Evolutionary conservation across 495 filamentous ascomycete species (phyloP), one percentile per base, ranked within the genome.

Genomic region (Tuber indicum): DNA sequence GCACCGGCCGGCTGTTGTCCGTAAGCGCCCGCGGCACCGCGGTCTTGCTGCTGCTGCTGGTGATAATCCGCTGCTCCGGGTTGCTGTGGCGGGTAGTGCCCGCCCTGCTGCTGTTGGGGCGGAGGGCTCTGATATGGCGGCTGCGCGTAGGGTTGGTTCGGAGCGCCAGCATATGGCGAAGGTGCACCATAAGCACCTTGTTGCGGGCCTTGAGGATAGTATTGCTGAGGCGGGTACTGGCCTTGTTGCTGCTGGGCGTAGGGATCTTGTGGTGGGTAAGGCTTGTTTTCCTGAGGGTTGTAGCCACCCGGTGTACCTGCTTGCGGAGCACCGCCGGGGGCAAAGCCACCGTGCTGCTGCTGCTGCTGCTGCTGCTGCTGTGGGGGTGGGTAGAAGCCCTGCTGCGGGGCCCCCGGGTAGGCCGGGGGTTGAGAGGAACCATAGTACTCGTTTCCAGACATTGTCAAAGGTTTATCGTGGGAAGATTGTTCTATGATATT

Each of bases 391-490:
- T 76, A 76, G 52, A 10, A 58, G n/a, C 58, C 58, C 49, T 58
- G 49, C 41, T 74, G 72, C 9, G 72, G 74, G 26, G 45, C 47
- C 49, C 76, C 70, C 1, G 70, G 52, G 41, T 80, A 79, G 17
- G 77, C 74, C 6, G 78, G 78, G 39, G 78, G 78, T 46, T 80
- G 78, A 6, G 77, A 70, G 3, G 76, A 52, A 32, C 78, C 78
- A 62, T 80, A 80, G 41, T 76, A 80, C 14, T 76, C 78, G 75
- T 23, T 78, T 21, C 73, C 73, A 44, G 78, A 80, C 78, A 80
- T 80, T 72, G 49, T 19, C 44, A 41, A 36, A 45, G 39, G 41
- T 72, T 77, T 62, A 49, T 62, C 73, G 66, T 19, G 70, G 52
- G 23, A 62, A 43, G 70, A 41, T 42, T 32, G 69, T 9, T 69